These are phyloP conservation scores for Tolypocladium cylindrosporum DNA, from an alignment of 2,329 filamentous ascomycete genomes.

Conservation along the genomic window DNA sequence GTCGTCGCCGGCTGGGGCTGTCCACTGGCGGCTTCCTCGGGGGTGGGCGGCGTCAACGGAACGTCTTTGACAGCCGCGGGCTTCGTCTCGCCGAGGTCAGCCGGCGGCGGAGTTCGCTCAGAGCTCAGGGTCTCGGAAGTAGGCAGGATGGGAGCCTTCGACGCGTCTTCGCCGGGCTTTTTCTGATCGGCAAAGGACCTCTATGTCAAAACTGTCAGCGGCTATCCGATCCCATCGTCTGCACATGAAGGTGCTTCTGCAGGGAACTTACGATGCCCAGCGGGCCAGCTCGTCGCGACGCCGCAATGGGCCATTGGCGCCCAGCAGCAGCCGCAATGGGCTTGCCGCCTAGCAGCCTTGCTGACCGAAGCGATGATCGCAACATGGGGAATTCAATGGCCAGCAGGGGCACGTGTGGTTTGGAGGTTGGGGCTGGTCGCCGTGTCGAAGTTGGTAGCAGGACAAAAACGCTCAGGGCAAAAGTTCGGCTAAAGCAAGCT, in stretches of 20 bases:
- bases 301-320: constrained; percentile 47
- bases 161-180: constrained; percentile 37
- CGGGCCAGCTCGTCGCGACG: constrained; percentile 21
- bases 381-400: constrained; percentile 51
- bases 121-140: constrained; percentile 41
- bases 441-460: constrained; percentile 14
- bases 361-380: constrained; percentile 58
- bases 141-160: constrained; percentile 42
- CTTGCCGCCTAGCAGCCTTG: constrained; percentile 47
- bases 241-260: not conserved
- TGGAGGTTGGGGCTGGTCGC: constrained; percentile 18
- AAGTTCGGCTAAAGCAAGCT: constrained; percentile 30
- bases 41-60: constrained; percentile 19
- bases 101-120: constrained; percentile 31
- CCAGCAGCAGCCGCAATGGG: constrained; percentile 39
- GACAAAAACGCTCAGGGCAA: constrained; percentile 33
- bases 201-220: constrained; percentile 21
- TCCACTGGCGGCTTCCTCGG: constrained; percentile 7
- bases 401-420: constrained; percentile 22
- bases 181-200: constrained; percentile 47
- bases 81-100: constrained; percentile 24
- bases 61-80: constrained; percentile 21
- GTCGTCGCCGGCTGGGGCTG: constrained; percentile 5
- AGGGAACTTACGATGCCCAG: constrained; percentile 20
- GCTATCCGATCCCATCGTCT: not conserved